Conservation (phyloP, 1,284 basidiomycete species). For the Coriolopsis trogii region DNA sequence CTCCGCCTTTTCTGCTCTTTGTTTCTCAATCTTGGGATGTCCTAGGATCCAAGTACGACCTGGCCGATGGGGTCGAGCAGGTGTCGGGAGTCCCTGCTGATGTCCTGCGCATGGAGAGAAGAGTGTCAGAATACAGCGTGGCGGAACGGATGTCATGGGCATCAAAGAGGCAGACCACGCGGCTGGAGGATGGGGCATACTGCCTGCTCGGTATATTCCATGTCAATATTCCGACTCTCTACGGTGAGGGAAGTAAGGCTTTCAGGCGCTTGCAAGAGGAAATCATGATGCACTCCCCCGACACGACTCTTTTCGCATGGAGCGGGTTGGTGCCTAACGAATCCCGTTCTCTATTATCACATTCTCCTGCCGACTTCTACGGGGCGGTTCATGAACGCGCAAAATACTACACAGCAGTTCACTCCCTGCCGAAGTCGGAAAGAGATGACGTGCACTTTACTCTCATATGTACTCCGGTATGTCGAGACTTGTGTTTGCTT, state of each 20-base stretch:
- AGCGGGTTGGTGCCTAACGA: too few species aligned
- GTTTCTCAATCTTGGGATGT: conserved; percentile 5
- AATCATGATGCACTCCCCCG: conserved; percentile 8
- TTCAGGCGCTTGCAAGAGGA: conserved; percentile 14
- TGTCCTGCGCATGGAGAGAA: conserved; percentile 1
- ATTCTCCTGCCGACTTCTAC: too few species aligned
- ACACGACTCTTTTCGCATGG: conserved; percentile 16
- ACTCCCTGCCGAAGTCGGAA: too few species aligned
- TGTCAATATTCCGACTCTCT: conserved; percentile 14
- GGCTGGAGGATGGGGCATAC: conserved; percentile 14
- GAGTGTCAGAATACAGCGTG: conserved; percentile 1
- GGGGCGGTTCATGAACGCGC: too few species aligned
- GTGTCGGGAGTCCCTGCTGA: background rate
- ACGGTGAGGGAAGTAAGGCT: conserved; percentile 12
- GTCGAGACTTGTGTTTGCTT: too few species aligned
- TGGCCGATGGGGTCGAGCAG: conserved; percentile 2
- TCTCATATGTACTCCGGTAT: too few species aligned
- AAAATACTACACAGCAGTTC: too few species aligned
- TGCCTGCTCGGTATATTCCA: conserved; percentile 14
- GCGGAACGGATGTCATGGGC: conserved; percentile 21
- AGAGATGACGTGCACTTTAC: too few species aligned
- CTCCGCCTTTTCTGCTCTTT: conserved; percentile 7
- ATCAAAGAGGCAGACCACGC: conserved; percentile 3
- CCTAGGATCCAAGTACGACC: conserved; percentile 6
- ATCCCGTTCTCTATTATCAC: too few species aligned